Evolutionary conservation across 176 grass and related monocot species (phyloP), one percentile per base, ranked within the genome.

Genomic region (Neostapfia colusana): DNA sequence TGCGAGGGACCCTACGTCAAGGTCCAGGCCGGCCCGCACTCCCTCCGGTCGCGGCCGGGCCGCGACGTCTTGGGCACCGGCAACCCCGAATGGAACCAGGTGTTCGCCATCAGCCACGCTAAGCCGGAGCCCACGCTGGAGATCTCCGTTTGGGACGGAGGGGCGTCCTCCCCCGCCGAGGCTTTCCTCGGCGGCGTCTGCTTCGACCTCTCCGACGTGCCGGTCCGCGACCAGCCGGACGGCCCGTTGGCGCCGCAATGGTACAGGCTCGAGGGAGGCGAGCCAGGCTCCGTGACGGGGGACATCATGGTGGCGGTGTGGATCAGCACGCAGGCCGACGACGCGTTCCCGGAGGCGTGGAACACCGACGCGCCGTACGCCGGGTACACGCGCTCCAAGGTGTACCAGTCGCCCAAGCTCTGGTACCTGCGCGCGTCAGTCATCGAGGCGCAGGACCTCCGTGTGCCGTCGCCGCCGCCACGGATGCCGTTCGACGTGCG

Each of bases 261-360:
- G 95, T 99, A 99, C 71, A 78, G 89, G 44, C 95, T 99, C 12
- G 91, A 99, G 69, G 91, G 95, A n/a, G 79, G 83, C 48, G 89
- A 86, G 38, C 82, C 78, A 0, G 86, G 89, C 10, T 65, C 68
- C 48, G 85, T 92, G 17, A 92, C 80, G 0, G 91, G 95, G n/a
- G 95, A 95, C 83, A 75, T 99, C 60, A 99, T 99, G 95, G 87
- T 99, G 68, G 82, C 91, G 14, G 91, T 99, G 38, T 99, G 95
- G 95, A 90, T 99, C 37, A 89, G 95, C 53, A 99, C 91, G 57
- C 95, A 94, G 75, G 95, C 91, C 6, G 95, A 99, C 48, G 95
- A 99, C 21, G 82, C 89, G 51, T 99, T 99, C 75, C 79, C 89
- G n/a, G 95, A 92, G 80, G 88, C 95, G 46, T 90, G 87, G 87